Conservation (phyloP, 2,329 filamentous ascomycete species). For the Xylaria sp. region DNA sequence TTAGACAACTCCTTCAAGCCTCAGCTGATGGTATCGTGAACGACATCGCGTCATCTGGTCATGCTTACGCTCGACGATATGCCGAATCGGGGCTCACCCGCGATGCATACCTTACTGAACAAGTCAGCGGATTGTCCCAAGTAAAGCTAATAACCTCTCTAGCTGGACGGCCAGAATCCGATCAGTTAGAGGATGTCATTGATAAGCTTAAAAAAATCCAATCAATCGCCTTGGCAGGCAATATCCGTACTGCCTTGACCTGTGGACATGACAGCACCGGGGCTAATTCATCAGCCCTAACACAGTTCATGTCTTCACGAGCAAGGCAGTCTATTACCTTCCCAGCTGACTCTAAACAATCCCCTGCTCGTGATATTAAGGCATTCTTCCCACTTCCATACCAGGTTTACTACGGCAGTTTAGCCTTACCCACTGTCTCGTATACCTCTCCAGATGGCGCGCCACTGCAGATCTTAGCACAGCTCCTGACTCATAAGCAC, state of each 20-base stretch:
- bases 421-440: conserved; percentile 83
- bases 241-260: conserved; percentile 83
- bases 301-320: conserved; percentile 74
- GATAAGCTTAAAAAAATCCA: conserved; percentile 88
- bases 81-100: conserved; percentile 83
- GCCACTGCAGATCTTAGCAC: conserved; percentile 86
- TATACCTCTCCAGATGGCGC: conserved; percentile 82
- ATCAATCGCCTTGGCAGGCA: conserved; percentile 75
- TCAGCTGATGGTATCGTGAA: conserved; percentile 91
- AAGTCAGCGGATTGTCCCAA: conserved; percentile 90
- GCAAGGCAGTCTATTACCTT: conserved; percentile 58
- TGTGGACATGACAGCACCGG: conserved; percentile 80
- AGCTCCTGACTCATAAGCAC: conserved; percentile 95
- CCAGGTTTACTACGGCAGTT: conserved; percentile 93
- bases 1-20: conserved; percentile 86
- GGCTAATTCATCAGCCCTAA: conserved; percentile 76
- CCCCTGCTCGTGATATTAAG: conserved; percentile 66
- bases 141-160: conserved; percentile 85
- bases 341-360: conserved; percentile 48
- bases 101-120: conserved; percentile 78
- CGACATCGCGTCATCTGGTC: conserved; percentile 88
- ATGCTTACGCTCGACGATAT: conserved; percentile 84
- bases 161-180: conserved; percentile 75
- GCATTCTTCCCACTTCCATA: conserved; percentile 95
- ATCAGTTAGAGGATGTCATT: conserved; percentile 79